Base-by-base conservation (phyloP, 768 basidiomycete genomes). In the Kwoniella heveanensis region DNA sequence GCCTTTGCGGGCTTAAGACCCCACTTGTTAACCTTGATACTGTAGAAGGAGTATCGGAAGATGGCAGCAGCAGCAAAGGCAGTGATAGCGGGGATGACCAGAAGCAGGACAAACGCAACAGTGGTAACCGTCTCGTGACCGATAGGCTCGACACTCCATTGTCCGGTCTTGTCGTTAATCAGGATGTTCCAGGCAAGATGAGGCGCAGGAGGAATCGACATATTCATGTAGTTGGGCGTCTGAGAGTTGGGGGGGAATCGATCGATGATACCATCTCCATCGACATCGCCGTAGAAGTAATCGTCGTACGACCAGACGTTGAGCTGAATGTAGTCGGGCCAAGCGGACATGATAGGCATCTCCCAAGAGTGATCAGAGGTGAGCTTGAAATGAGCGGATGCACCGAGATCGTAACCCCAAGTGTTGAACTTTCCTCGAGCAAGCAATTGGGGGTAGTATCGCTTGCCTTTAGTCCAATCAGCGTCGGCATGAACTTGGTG, bases 11-110 rank as follows among this genome's bases (percentile, higher is more conserved):
- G 84, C 81, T 89, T 87, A 70, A 89, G 86, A 81, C 93, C 93
- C 81, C 88, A 95, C 79, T 88, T 88, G 81, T 96, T 96, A 83
- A 92, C 88, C 77, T 86, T 91, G 83, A 96, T 95, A 29, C 92
- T 91, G 74, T 96, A 96, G 85, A 96, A 96, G 6, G 89, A 88
- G 88, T 90, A 92, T 87, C 92, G 90, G 86, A 96, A 96, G 80
- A 92, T 77, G 55, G 88, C 74, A 51, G 91, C 91, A 17, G 93
- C 91, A 54, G 91, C 83, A 15, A 86, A 85, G 64, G 87, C 93
- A 21, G 92, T 93, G 79, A 95, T 85, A 67, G 92, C 81, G 5
- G 93, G 93, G 64, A 95, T 90, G 46, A 86, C 70, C 29, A 89
- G 83, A 49, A 95, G 84, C 44, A 95, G 85, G 0, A 87, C 91